A percentile compares a stretch with the other conserved stretches of the same genome.
Conservation (phyloP, 257 asterid genomes). For the Solanum ahanhuiri region DNA sequence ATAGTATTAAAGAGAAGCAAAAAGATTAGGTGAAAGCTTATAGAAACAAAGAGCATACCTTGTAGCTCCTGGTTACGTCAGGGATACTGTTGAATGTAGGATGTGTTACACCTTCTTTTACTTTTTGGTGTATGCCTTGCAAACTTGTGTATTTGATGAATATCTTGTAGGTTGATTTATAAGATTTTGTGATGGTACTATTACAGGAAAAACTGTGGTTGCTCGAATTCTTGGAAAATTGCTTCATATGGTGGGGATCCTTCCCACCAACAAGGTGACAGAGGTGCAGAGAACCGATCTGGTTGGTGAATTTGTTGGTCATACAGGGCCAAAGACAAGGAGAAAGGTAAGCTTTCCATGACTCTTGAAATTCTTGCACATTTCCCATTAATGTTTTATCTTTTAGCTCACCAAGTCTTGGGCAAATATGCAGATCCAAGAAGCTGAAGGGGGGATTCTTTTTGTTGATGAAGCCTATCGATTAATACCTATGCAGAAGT, state of each 20-base stretch:
- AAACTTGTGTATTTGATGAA: not conserved
- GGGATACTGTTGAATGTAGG: not conserved
- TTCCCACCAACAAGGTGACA: conserved; percentile 66
- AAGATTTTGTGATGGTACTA: not conserved
- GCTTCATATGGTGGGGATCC: conserved; percentile 79
- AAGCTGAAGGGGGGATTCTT: conserved; percentile 91
- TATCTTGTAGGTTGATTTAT: not conserved
- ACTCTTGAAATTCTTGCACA: not conserved
- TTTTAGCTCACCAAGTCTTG: not conserved
- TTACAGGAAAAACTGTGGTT: conserved; percentile 77
- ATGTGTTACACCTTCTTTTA: not conserved
- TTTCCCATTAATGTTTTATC: not conserved
- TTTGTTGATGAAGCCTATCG: conserved; percentile 97
- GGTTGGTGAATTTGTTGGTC: conserved; percentile 82
- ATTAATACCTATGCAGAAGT: conserved; percentile 70
- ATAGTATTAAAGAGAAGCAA: not conserved
- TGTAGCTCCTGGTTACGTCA: not conserved
- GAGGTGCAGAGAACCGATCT: conserved; percentile 95
- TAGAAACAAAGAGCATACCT: not conserved
- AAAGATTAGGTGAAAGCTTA: not conserved
- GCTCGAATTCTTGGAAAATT: conserved; percentile 81
- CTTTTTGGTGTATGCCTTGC: not conserved
- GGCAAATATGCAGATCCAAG: conserved; percentile 45
- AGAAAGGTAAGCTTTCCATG: conserved; percentile 36
- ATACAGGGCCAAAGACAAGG: conserved; percentile 79